phyloP scores from a whole-genome alignment of 495 filamentous ascomycete genomes.

The Lophiostoma macrostomum region DNA sequence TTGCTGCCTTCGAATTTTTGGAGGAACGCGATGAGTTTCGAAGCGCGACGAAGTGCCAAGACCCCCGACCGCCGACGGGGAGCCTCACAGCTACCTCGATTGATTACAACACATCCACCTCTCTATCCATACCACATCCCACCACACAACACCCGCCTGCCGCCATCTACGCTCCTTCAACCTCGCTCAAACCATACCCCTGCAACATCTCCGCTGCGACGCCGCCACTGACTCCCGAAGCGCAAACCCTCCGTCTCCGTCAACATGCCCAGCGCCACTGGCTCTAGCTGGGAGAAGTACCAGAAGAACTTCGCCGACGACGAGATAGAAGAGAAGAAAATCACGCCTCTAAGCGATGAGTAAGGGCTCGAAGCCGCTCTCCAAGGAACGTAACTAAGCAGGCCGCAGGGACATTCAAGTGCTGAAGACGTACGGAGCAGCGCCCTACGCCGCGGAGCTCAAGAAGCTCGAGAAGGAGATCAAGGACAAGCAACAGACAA shows the following conservation, averaged over 20 bases:
- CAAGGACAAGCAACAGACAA: constrained; percentile 92
- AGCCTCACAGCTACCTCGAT: too few relatives aligned
- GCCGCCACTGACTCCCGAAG: constrained; percentile 39
- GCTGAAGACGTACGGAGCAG: constrained; percentile 97
- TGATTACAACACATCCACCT: constrained; percentile 9
- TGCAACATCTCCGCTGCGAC: constrained; percentile 15
- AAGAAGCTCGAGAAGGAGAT: constrained; percentile 98
- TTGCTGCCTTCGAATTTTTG: constrained; percentile 10
- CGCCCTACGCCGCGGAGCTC: constrained; percentile 85
- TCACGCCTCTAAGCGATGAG: constrained; percentile 93
- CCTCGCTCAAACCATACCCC: not conserved
- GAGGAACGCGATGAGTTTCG: constrained; percentile 12
- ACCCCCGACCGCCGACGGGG: constrained; percentile 12
- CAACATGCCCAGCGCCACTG: constrained; percentile 87
- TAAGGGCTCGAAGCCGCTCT: constrained; percentile 47
- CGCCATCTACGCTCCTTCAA: not conserved
- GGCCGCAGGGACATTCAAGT: constrained; percentile 88
- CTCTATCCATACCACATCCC: constrained; percentile 1
- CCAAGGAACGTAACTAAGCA: constrained; percentile 11
- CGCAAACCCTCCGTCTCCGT: not conserved
- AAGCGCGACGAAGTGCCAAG: constrained; percentile 5
- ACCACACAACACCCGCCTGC: not conserved
- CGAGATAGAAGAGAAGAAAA: constrained; percentile 98
- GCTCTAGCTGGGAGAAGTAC: constrained; percentile 96
- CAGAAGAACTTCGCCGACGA: constrained; percentile 94